A percentile compares a stretch with the other conserved stretches of the same genome.
phyloP scores from a whole-genome alignment of 164 flowering plant genomes.

The Aristolochia contorta region DNA sequence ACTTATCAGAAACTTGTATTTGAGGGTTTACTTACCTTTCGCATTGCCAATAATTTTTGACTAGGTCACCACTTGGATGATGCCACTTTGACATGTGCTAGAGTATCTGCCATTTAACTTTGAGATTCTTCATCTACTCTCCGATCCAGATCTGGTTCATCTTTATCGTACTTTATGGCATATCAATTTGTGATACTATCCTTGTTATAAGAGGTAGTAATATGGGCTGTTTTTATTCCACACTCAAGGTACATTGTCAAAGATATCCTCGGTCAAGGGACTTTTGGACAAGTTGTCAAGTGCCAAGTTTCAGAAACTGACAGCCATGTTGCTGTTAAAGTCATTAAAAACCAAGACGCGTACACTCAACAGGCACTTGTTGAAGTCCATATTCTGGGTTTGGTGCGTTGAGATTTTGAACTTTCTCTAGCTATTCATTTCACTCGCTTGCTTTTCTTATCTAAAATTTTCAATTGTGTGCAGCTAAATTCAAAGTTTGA shows the following conservation, averaged over 20 bases:
- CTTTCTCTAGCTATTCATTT: not conserved
- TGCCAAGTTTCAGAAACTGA: slow-evolving; percentile 78
- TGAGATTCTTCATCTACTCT: no score
- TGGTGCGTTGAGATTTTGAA: slow-evolving; percentile 30
- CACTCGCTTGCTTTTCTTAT: not conserved
- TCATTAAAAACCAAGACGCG: slow-evolving; percentile 94
- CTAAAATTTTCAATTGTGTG: slow-evolving; percentile 10
- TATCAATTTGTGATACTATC: no score
- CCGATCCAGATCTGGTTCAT: no score
- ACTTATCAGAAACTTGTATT: no score
- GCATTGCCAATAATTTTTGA: no score
- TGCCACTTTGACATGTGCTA: no score
- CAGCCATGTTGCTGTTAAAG: slow-evolving; percentile 84
- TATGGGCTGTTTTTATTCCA: no score
- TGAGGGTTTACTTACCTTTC: no score
- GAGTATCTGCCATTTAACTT: no score
- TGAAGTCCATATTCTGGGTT: slow-evolving; percentile 82
- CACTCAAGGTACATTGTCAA: slow-evolving; percentile 70
- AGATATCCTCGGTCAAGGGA: slow-evolving; percentile 97
- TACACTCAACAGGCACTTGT: slow-evolving; percentile 97
- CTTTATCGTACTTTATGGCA: no score
- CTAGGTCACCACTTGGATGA: no score
- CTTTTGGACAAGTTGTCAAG: slow-evolving; percentile 99
- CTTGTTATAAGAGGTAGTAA: no score
- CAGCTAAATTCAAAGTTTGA: slow-evolving; percentile 90